Conservation (phyloP, 1,284 basidiomycete species). For the Malassezia slooffiae region DNA sequence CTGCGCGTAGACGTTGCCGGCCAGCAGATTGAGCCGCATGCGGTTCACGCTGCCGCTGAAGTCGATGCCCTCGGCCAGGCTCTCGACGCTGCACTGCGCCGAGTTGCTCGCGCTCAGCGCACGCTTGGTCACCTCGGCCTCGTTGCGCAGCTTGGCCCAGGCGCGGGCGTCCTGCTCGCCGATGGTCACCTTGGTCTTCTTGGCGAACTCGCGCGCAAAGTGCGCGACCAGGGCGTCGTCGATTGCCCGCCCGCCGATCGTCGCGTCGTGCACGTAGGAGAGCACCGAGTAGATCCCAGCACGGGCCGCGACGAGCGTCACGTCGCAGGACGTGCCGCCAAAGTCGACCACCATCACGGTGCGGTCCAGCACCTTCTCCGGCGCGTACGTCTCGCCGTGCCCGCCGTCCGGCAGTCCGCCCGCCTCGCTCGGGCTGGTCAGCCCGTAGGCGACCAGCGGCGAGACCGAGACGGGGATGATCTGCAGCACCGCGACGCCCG, state of each 20-base stretch:
- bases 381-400: constrained; percentile 47
- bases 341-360: constrained; percentile 54
- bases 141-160: constrained; percentile 81
- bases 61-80: constrained; percentile 85
- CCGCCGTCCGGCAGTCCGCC: constrained; percentile 39
- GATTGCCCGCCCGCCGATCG: constrained; percentile 57
- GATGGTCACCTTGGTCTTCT: constrained; percentile 78
- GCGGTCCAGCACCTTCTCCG: constrained; percentile 51
- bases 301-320: constrained; percentile 51
- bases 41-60: constrained; percentile 86
- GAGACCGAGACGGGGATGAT: constrained; percentile 72
- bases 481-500: constrained; percentile 66
- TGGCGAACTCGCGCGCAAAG: constrained; percentile 93
- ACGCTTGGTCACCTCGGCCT: constrained; percentile 88
- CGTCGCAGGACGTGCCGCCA: constrained; percentile 53
- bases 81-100: constrained; percentile 82
- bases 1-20: constrained; percentile 60
- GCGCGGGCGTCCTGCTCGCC: constrained; percentile 57
- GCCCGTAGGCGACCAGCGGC: constrained; percentile 54
- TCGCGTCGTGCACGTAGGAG: constrained; percentile 50
- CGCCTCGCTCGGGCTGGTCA: constrained; percentile 51
- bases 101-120: constrained; percentile 77
- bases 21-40: constrained; percentile 82
- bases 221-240: constrained; percentile 75
- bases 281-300: constrained; percentile 53